Conservation (phyloP, 139 green algal genomes). For the Micromonas pusilla region DNA sequence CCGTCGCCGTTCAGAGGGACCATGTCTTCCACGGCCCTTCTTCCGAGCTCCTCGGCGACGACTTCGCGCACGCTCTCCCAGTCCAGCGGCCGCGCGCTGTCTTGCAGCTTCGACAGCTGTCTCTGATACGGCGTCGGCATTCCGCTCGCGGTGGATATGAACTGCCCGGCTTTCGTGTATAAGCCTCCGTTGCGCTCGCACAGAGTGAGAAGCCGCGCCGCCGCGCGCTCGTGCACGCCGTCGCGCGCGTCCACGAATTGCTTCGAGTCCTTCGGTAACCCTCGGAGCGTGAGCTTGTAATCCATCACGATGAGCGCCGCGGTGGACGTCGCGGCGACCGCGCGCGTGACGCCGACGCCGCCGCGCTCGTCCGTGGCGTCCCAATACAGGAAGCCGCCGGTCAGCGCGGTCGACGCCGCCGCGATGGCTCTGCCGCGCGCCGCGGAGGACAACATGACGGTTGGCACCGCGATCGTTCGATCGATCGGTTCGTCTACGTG, state of each 20-base stretch:
- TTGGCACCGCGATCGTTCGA: no score
- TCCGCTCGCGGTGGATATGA: constrained; percentile 51
- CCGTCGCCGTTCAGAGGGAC: constrained; percentile 63
- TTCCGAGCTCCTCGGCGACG: constrained; percentile 43
- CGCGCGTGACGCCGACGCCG: constrained; percentile 10
- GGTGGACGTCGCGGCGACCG: neutral
- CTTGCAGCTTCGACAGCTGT: constrained; percentile 59
- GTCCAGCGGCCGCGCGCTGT: constrained; percentile 53
- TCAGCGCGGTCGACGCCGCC: neutral
- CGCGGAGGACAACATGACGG: no score
- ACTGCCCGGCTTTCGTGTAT: constrained; percentile 85
- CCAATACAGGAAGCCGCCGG: neutral
- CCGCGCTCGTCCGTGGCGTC: neutral
- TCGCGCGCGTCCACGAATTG: neutral
- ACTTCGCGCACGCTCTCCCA: constrained; percentile 41
- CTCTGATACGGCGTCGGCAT: constrained; percentile 57
- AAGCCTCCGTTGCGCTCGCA: constrained; percentile 67
- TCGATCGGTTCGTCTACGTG: no score
- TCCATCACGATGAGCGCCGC: constrained; percentile 8
- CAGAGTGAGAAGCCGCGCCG: constrained; percentile 38
- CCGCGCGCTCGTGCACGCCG: constrained; percentile 1
- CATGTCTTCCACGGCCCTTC: neutral
- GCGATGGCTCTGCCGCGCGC: neutral
- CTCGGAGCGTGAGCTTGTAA: neutral
- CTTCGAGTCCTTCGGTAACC: neutral